A percentile compares a stretch with the other conserved stretches of the same genome.
Evolutionary conservation across 352 stramenopile species (phyloP).

Genomic region (Pythium vanterpoolii): DNA sequence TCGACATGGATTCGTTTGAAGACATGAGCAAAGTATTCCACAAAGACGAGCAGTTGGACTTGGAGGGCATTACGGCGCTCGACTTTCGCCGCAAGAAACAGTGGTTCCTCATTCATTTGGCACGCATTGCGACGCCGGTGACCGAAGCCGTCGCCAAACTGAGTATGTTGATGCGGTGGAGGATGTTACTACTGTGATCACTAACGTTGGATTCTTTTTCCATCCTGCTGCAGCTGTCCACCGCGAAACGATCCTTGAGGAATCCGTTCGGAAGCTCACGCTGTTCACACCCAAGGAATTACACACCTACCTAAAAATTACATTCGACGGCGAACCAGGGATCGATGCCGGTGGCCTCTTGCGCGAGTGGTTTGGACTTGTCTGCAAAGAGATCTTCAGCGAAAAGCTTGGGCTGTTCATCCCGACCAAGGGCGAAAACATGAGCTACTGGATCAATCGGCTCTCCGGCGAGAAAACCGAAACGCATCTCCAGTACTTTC

Average conservation of each 20-base stretch:
- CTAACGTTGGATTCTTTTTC: background rate
- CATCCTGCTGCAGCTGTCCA: constrained; percentile 33
- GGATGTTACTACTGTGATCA: background rate
- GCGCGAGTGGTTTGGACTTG: constrained; percentile 74
- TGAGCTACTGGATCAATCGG: constrained; percentile 82
- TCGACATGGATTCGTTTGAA: constrained; percentile 68
- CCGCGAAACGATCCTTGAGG: constrained; percentile 52
- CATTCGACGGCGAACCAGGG: constrained; percentile 75
- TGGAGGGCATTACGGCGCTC: constrained; percentile 78
- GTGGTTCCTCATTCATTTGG: constrained; percentile 76
- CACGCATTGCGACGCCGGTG: constrained; percentile 57
- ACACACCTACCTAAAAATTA: constrained; percentile 68
- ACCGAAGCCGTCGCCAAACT: constrained; percentile 65
- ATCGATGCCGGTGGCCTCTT: constrained; percentile 73
- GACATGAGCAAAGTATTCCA: constrained; percentile 33
- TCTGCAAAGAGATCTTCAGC: constrained; percentile 77
- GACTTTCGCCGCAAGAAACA: constrained; percentile 79
- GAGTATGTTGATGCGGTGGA: constrained; percentile 30
- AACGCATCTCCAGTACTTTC: constrained; percentile 76
- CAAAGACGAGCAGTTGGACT: constrained; percentile 48
- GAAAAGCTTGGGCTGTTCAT: constrained; percentile 75
- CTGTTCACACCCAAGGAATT: constrained; percentile 37
- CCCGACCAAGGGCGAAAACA: constrained; percentile 63
- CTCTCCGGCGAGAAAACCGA: constrained; percentile 60
- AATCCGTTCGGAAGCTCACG: constrained; percentile 43